Base-by-base conservation (phyloP, 306 rosid genomes). In the Dalbergia oliveri region DNA sequence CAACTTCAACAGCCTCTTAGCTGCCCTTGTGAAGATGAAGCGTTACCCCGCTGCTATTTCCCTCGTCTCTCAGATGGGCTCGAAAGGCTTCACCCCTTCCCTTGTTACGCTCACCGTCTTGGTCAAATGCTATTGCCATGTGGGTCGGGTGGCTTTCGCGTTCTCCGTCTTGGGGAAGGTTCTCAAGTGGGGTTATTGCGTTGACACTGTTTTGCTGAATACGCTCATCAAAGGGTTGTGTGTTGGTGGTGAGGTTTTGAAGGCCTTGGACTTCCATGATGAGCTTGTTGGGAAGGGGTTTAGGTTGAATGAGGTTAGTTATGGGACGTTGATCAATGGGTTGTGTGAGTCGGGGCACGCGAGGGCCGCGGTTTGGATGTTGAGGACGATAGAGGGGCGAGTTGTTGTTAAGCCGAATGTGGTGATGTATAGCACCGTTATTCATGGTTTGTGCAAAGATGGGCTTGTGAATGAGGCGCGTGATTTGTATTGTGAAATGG, bases 381-480 rank as follows among this genome's bases (percentile, higher is more conserved):
- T 79, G 71, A 72, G 64, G 35, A 13, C 5, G 62, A 18, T 60
- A 3, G 50, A 60, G 26, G 58, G 45, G 18, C 26, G 8, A 0
- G 50, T 63, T n/a, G 26, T 69, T 4, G 41, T 37, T 37, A 69
- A 61, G 66, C 66, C 54, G 8, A 74, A 76, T 69, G 82, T 69
- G 16, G 53, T 76, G 0, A 82, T 76, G 73, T 82, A 82, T 61
- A 82, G 82, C 34, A 76, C 21, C 18, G 6, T 82, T 33, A 76
- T 82, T 19, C 68, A 76, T 23, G 31, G 37, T 39, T 76, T 82
- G 51, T 76, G 78, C 50, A 82, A 37, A 57, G 47, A 69, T 6
- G 82, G 69, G 4, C 44, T 26, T 31, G 41, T 82, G 61, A 31
- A 62, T 41, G 82, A 76, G 78, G 85, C 68, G 4, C 21, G 26